Evolutionary conservation across 2,329 filamentous ascomycete species (phyloP).

Genomic region (Penicillium sp.): DNA sequence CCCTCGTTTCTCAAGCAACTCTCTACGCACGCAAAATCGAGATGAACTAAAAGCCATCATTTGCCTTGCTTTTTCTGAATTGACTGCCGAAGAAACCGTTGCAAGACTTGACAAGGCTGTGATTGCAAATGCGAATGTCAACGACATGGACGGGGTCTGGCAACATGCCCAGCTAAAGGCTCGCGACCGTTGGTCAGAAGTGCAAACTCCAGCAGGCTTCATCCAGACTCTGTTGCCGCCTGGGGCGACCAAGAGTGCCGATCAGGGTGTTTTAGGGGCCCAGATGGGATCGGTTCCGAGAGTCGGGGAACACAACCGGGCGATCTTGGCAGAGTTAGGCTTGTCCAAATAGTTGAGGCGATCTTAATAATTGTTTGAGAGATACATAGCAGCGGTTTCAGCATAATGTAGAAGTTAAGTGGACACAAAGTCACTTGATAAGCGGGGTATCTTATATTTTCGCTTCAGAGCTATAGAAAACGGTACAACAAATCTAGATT

Average conservation of each 20-base stretch:
- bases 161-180: slow-evolving; percentile 53
- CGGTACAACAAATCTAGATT: slow-evolving; percentile 34
- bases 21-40: slow-evolving; percentile 48
- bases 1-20: slow-evolving; percentile 49
- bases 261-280: slow-evolving; percentile 16
- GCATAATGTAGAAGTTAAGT: background rate
- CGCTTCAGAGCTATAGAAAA: slow-evolving; percentile 20
- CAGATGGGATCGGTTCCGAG: slow-evolving; percentile 43
- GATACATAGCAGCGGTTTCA: background rate
- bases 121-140: slow-evolving; percentile 57
- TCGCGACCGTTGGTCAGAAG: slow-evolving; percentile 51
- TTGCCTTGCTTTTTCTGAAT: slow-evolving; percentile 39
- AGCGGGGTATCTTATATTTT: background rate
- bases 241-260: slow-evolving; percentile 36
- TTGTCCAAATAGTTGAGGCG: background rate
- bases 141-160: slow-evolving; percentile 56
- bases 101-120: slow-evolving; percentile 46
- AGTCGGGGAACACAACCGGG: slow-evolving; percentile 52
- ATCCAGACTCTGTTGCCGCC: slow-evolving; percentile 53
- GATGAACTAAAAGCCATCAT: slow-evolving; percentile 49
- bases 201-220: slow-evolving; percentile 48
- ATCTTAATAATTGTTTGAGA: no score
- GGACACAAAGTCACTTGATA: background rate
- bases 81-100: slow-evolving; percentile 44
- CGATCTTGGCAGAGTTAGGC: slow-evolving; percentile 48